Evolutionary conservation across 139 green algal species (phyloP).

Genomic region (Chlorella sp.): DNA sequence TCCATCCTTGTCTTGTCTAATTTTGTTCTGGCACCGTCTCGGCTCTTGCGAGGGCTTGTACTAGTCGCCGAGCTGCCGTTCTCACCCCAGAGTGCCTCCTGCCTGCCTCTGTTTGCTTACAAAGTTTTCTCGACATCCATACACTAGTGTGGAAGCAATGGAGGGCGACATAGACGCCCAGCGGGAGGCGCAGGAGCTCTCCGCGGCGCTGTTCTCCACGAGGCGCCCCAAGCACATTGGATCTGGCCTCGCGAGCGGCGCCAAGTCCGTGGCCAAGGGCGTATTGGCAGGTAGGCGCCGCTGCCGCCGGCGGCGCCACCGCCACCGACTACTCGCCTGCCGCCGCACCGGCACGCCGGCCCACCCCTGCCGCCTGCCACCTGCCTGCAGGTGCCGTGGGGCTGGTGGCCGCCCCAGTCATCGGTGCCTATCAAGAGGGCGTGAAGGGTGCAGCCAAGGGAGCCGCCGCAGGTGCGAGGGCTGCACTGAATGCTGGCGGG

Average conservation of each 20-base stretch:
- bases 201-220: slow-evolving; percentile 57
- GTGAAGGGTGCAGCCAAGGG: slow-evolving; percentile 83
- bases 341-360: no score
- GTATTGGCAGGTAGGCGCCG: slow-evolving; percentile 38
- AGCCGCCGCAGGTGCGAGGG: slow-evolving; percentile 62
- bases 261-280: slow-evolving; percentile 62
- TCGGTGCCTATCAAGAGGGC: slow-evolving; percentile 76
- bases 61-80: no score
- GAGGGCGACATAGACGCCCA: neutral
- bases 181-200: no score
- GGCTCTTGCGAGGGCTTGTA: no score
- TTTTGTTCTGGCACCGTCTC: no score
- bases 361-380: slow-evolving; percentile 7
- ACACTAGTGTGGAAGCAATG: neutral
- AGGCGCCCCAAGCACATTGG: slow-evolving; percentile 57
- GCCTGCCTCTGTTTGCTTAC: no score
- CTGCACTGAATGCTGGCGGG: no score
- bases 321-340: neutral
- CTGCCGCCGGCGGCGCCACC: neutral
- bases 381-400: slow-evolving; percentile 18
- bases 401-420: slow-evolving; percentile 80
- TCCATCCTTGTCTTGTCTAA: no score
- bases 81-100: no score
- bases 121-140: no score
- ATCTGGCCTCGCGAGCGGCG: slow-evolving; percentile 55